phyloP scores from a whole-genome alignment of 2,329 filamentous ascomycete genomes.

The Pestalotiopsis fici region DNA sequence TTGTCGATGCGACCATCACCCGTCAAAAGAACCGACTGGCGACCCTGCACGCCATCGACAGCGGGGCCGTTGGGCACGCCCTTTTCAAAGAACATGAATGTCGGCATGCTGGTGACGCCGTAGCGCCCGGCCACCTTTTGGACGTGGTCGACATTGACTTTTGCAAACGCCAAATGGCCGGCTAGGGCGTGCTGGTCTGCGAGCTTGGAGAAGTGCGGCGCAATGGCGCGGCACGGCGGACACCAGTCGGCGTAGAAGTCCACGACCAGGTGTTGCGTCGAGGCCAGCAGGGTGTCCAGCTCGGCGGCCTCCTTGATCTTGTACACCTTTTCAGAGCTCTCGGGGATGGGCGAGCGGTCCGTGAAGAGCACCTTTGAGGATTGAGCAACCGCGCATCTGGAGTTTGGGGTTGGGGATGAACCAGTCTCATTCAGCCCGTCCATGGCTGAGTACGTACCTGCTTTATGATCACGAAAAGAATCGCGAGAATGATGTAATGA shows the following conservation, averaged over 20 bases:
- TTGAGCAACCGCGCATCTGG: neutral
- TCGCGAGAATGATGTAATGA: neutral
- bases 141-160: conserved; percentile 59
- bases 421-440: neutral
- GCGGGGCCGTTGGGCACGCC: neutral
- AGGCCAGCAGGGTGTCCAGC: conserved; percentile 52
- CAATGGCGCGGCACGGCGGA: conserved; percentile 60
- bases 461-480: neutral
- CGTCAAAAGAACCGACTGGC: neutral
- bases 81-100: conserved; percentile 38
- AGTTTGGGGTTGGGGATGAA: neutral
- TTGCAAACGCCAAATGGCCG: conserved; percentile 53
- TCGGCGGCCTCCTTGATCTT: conserved; percentile 50
- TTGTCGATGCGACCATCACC: conserved; percentile 8
- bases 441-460: neutral
- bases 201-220: conserved; percentile 53
- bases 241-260: conserved; percentile 65
- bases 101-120: conserved; percentile 57
- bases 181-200: conserved; percentile 38
- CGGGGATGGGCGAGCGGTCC: conserved; percentile 36
- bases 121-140: conserved; percentile 51
- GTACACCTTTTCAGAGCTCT: conserved; percentile 38
- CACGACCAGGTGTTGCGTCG: conserved; percentile 51
- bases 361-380: conserved; percentile 10
- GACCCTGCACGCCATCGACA: neutral